Conservation (phyloP, 345 rosid species). For the Euclidium syriacum region DNA sequence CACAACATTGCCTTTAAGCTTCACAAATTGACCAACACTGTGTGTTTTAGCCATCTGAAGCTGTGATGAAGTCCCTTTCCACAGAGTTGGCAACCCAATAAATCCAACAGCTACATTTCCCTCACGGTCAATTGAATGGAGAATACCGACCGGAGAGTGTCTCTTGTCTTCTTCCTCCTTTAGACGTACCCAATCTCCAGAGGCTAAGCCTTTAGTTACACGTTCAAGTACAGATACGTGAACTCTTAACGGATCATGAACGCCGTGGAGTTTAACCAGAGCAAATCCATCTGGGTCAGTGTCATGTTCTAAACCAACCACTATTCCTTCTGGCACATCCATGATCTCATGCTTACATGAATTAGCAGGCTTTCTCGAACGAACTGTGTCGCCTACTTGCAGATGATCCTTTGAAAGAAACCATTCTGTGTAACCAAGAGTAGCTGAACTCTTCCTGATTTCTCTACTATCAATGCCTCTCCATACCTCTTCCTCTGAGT, state of each 20-base stretch:
- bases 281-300: constrained; percentile 57
- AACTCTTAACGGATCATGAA: constrained; percentile 82
- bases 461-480: constrained; percentile 37
- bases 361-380: constrained; percentile 74
- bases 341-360: constrained; percentile 57
- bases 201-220: constrained; percentile 64
- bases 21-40: constrained; percentile 71
- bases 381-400: constrained; percentile 70
- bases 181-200: constrained; percentile 90
- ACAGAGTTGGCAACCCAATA: constrained; percentile 65
- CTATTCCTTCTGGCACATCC: constrained; percentile 79
- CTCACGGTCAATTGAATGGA: constrained; percentile 66
- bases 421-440: constrained; percentile 66
- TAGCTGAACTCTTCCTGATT: constrained; percentile 32
- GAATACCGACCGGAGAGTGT: constrained; percentile 77
- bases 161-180: constrained; percentile 56
- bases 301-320: constrained; percentile 63
- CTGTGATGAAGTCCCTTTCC: constrained; percentile 72
- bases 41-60: constrained; percentile 83
- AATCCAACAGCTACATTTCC: constrained; percentile 71
- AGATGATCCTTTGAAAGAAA: constrained; percentile 73
- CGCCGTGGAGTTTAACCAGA: constrained; percentile 79
- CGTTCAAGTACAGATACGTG: constrained; percentile 63
- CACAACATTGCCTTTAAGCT: constrained; percentile 53
- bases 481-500: constrained; percentile 53